Evolutionary conservation across 75 land plant species (phyloP).

Genomic region (Isoetes taiwanensis): DNA sequence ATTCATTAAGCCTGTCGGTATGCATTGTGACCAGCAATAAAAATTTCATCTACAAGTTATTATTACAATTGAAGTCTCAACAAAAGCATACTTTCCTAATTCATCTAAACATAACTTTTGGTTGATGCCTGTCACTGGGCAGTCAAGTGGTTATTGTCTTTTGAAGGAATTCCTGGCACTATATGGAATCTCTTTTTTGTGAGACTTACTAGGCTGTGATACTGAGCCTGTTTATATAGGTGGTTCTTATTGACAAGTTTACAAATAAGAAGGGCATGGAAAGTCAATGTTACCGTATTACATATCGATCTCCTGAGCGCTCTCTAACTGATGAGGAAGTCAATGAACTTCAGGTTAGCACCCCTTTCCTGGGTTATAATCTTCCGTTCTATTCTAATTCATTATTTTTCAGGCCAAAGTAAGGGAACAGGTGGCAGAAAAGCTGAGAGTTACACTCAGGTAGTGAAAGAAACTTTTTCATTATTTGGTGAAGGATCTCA

Average conservation of each 20-base stretch:
- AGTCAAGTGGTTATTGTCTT: too few species aligned
- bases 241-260: slow-evolving; percentile 65
- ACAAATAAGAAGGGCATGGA: slow-evolving; percentile 92
- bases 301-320: slow-evolving; percentile 92
- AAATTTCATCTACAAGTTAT: too few species aligned
- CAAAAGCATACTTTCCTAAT: too few species aligned
- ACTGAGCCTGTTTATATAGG: too few species aligned
- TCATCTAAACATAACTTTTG: too few species aligned
- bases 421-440: slow-evolving; percentile 62
- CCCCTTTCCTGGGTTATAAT: not conserved
- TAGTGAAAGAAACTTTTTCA: too few species aligned
- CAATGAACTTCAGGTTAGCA: slow-evolving; percentile 68
- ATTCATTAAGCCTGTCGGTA: slow-evolving; percentile 94
- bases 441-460: slow-evolving; percentile 69
- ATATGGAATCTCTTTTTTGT: too few species aligned
- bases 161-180: too few species aligned
- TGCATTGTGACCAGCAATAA: slow-evolving; percentile 80
- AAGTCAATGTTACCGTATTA: slow-evolving; percentile 85
- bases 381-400: not conserved
- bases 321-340: slow-evolving; percentile 96
- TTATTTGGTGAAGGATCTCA: too few species aligned
- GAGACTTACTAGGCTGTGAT: too few species aligned
- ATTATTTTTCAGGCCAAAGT: slow-evolving; percentile 49
- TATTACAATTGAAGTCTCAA: too few species aligned
- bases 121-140: too few species aligned